These are phyloP conservation scores for Rhododendron henanense DNA, from an alignment of 148 eudicot genomes.

Conservation along the genomic window DNA sequence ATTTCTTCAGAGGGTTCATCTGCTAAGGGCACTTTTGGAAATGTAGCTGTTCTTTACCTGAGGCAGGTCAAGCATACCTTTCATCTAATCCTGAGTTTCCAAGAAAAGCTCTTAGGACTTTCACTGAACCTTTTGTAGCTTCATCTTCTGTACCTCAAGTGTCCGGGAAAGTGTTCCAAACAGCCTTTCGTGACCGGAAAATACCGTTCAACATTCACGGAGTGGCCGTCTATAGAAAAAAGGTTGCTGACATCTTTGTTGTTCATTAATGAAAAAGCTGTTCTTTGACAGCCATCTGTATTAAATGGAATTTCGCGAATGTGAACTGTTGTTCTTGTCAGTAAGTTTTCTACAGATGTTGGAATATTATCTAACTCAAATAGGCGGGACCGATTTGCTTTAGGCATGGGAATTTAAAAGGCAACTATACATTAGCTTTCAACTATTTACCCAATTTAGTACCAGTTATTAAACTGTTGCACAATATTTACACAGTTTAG, in stretches of 20 bases:
- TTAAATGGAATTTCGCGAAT: not conserved
- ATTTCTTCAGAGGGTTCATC: slow-evolving; percentile 45
- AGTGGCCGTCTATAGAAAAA: slow-evolving; percentile 91
- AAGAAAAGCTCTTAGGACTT: not conserved
- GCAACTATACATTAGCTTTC: not conserved
- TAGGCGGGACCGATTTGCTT: not conserved
- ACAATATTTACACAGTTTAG: not conserved
- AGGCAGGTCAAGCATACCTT: slow-evolving; percentile 63
- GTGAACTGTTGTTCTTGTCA: not conserved
- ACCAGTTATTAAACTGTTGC: not conserved
- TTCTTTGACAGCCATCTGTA: not conserved
- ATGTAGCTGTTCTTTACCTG: slow-evolving; percentile 83
- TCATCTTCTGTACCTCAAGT: slow-evolving; percentile 42
- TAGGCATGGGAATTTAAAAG: not conserved
- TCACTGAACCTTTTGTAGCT: not conserved
- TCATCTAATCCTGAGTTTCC: not conserved
- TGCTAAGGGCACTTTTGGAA: slow-evolving; percentile 53
- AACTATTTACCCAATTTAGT: not conserved
- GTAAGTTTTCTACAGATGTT: not conserved
- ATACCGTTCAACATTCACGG: slow-evolving; percentile 93
- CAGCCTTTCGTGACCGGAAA: slow-evolving; percentile 69
- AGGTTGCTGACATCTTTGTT: slow-evolving; percentile 37
- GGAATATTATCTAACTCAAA: not conserved
- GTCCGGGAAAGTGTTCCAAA: slow-evolving; percentile 76
- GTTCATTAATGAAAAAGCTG: not conserved